Base-by-base conservation (phyloP, 2,329 filamentous ascomycete species). In the Calonectria henricotiae region DNA sequence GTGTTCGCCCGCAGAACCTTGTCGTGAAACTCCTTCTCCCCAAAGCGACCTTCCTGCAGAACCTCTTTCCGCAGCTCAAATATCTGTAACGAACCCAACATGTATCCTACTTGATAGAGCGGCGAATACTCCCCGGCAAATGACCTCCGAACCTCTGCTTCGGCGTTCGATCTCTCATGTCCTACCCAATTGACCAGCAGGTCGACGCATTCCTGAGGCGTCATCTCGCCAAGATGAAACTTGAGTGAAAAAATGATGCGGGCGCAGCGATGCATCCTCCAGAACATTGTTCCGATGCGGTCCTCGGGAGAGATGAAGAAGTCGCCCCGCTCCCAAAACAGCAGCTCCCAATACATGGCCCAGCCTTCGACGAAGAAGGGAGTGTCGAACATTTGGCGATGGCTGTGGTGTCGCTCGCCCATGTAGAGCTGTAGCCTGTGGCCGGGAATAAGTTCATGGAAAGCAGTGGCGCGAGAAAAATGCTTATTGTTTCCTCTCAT, bases 361-460 rank as follows among this genome's bases (percentile, higher is more conserved):
- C 89, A 90, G 20, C 89, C 89, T 77, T 91, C 89, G 43, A 89
- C 85, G 80, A 85, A 90, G 75, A 91, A 90, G 0, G 88, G 87
- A 1, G 89, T 90, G 35, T 81, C 78, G 77, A 90, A 90, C 7
- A 90, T 74, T 23, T 78, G 77, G 5, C 89, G 84, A 77, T 90
- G 87, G 3, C 84, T 83, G 20, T 83, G 83, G 69, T 84, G 78
- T 7, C 89, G 83, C 15, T 81, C 78, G 17, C 83, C 85, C 75
- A 87, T 82, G 77, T 86, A 85, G 17, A 86, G 78, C 75, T 90
- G 89, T 32, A 90, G 80, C 62, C 88, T 84, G 71, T 90, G 88
- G 0, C 89, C 89, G 0, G 89, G 89, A 15, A 91, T 87, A 78
- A 90, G 86, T 78, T 91, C 89, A 76, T 91, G 89, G 74, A 91